Evolutionary conservation across 169 alveolate species (phyloP), one percentile per base, ranked within the genome.

Genomic region (Theileria annulata): DNA sequence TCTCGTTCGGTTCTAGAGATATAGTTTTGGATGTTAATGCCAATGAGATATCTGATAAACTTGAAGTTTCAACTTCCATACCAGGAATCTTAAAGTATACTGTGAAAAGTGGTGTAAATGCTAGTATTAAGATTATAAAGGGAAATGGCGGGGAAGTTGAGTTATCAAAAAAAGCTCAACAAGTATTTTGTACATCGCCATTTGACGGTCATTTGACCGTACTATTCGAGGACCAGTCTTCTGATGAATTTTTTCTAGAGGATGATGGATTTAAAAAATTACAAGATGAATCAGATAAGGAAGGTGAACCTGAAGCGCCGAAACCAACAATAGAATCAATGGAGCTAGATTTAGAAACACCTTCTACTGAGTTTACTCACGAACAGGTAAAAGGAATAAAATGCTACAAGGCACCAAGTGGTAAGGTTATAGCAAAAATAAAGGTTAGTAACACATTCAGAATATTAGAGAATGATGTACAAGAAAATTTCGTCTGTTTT

Each of bases 141-240:
- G 73, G 73, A 64, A 31, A 64, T 64, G 42, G 33, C 30, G 10
- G 15, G 28, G 27, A 21, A 17, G 17, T 64, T 42, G 51, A 12
- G 25, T 51, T 25, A 12, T 23, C 2, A 3, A 54, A 64, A 25
- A 37, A 27, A 30, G 66, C 71, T 15, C 76, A 71, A 6, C 63
- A 33, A 2, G 75, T 70, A 37, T 30, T 79, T 31, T 79, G 80
- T 42, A 70, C 79, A 10, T 54, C 87, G 4, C 87, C 87, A 1
- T 79, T 79, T 80, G 58, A 79, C 71, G 64, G 64, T 58, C 37
- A 33, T 25, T 60, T 70, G 33, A 79, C 87, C 6, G 68, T 79
- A 21, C 42, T 49, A 48, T 79, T 62, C 48, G 49, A 31, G 4
- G 87, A 79, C 49, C 17, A 9, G 15, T 21, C 87, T 10, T 25